Evolutionary conservation across 1,284 basidiomycete genomes (phyloP), one percentile per base, ranked within the genome.

Genomic region (Austroboletus niveus): DNA sequence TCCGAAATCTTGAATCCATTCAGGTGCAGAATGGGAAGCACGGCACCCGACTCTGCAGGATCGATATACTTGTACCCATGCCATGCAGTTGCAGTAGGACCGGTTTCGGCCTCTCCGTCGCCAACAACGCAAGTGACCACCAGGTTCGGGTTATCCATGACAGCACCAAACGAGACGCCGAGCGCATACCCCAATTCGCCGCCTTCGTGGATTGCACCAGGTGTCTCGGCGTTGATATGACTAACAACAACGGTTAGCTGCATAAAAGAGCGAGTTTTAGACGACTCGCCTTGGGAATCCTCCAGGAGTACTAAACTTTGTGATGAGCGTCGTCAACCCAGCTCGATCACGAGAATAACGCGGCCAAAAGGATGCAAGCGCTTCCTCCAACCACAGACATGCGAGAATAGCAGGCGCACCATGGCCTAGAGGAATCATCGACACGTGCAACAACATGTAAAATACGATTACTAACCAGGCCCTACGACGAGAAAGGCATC

Each of bases 101-200:
- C 92, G 2, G 89, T 90, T 72, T 94, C 92, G 22, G 85, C 84
- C 72, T 94, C 93, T 34, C 93, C 92, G 57, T 94, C 92, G 34
- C 92, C 93, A 20, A 95, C 75, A 35, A 95, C 77, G 55, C 85
- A 89, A 43, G 86, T 79, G 15, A 87, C 82, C 58, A 94, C 80
- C 20, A 92, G 81, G 63, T 94, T 80, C 9, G 92, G 92, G 55
- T 89, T 87, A 70, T 95, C 93, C 89, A 95, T 92, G 59, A 92
- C 80, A 15, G 86, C 83, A 35, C 89, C 89, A 60, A 90, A 94
- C 0, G 91, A 81, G 10, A 92, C 91, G 34, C 85, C 78, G 39
- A 95, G 81, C 0, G 92, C 89, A 60, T 93, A 93, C 14, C 91
- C 92, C n/a, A 94, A 79, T 68, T 94, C 92, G 35, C 92, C 85